Evolutionary conservation across 140 eudicot species (phyloP).

Genomic region (Cichorium intybus): DNA sequence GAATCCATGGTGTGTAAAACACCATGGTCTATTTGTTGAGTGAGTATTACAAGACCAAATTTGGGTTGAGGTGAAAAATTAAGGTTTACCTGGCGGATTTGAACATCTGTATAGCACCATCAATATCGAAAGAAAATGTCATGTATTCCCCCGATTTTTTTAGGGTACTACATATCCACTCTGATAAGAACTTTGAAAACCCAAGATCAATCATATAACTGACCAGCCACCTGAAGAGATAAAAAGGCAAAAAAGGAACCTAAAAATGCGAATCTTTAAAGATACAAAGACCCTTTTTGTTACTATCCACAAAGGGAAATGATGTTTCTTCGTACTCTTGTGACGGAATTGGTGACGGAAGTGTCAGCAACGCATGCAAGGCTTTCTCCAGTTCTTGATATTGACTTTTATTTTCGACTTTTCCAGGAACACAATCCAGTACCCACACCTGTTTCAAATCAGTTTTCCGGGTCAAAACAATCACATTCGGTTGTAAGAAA

Average conservation of each 20-base stretch:
- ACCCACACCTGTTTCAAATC: conserved; percentile 79
- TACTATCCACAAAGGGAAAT: neutral
- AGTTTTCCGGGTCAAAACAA: neutral
- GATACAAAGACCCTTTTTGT: neutral
- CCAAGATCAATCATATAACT: conserved; percentile 72
- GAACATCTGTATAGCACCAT: conserved; percentile 70
- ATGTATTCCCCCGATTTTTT: conserved; percentile 55
- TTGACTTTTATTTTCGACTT: conserved; percentile 24
- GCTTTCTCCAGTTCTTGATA: conserved; percentile 65
- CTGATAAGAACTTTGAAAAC: conserved; percentile 58
- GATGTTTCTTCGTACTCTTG: conserved; percentile 50
- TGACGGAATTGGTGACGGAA: conserved; percentile 64
- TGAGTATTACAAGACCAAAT: neutral
- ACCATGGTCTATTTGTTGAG: neutral
- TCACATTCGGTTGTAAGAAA: too few species aligned
- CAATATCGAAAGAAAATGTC: conserved; percentile 60
- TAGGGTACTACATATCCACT: conserved; percentile 64
- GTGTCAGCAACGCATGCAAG: conserved; percentile 56
- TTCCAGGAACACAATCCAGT: conserved; percentile 68
- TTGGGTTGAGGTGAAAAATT: neutral
- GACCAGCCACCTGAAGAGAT: conserved; percentile 62
- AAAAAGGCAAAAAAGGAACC: neutral
- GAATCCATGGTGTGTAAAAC: neutral
- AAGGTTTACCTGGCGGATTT: conserved; percentile 50
- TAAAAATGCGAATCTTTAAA: neutral